phyloP scores from a whole-genome alignment of 768 basidiomycete species.

The Lactarius deliciosus region DNA sequence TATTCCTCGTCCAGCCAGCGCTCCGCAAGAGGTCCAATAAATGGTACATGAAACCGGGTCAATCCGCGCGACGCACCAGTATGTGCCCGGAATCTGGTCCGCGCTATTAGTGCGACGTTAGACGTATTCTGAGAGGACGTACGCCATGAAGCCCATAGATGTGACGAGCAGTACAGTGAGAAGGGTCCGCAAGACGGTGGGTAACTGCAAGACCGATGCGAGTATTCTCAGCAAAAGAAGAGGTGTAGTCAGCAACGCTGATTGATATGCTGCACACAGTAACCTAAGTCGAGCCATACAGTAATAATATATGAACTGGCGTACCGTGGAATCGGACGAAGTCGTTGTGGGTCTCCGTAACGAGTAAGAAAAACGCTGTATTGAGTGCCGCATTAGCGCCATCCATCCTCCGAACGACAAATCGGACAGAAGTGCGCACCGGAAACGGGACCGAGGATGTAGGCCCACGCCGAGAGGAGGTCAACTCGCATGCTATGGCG shows the following conservation, averaged over 20 bases:
- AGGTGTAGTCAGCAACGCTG: constrained; percentile 67
- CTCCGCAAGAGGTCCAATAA: constrained; percentile 64
- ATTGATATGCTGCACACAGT: constrained; percentile 64
- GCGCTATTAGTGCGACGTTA: constrained; percentile 1
- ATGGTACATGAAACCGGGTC: constrained; percentile 59
- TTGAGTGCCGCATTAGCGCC: constrained; percentile 58
- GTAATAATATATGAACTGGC: constrained; percentile 29
- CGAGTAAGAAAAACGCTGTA: constrained; percentile 59
- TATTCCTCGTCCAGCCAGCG: constrained; percentile 68
- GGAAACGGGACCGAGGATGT: constrained; percentile 68
- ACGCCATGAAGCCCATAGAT: constrained; percentile 56
- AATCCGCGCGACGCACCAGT: constrained; percentile 52
- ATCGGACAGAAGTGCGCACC: constrained; percentile 58
- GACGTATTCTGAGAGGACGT: constrained; percentile 33
- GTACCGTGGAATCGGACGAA: constrained; percentile 76
- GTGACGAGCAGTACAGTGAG: constrained; percentile 47
- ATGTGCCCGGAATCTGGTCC: constrained; percentile 49
- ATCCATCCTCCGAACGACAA: constrained; percentile 30
- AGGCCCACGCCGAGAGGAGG: constrained; percentile 60
- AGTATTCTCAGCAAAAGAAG: constrained; percentile 56
- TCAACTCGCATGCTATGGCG: constrained; percentile 66
- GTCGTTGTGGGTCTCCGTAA: constrained; percentile 77
- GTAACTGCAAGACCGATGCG: constrained; percentile 52
- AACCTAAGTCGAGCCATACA: constrained; percentile 18
- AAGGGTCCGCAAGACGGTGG: constrained; percentile 50